Evolutionary conservation across 1,284 basidiomycete genomes (phyloP).

Genomic region (Gomphus sp.): DNA sequence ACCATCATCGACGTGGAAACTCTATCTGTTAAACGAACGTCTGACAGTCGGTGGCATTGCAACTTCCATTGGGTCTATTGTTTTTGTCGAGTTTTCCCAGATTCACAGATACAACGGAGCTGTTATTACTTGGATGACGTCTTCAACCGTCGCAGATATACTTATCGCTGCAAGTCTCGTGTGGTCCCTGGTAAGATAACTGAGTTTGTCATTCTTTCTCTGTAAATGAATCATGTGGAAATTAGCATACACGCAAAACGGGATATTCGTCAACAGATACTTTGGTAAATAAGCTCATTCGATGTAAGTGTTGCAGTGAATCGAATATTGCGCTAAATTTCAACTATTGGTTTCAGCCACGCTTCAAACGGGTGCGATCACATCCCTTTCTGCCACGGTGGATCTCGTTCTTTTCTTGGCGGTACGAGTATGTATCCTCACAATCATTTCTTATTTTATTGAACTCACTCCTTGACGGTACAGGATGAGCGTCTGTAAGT

Average conservation of each 20-base stretch:
- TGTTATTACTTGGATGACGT: constrained; percentile 19
- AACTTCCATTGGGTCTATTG: constrained; percentile 25
- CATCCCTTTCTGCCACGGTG: constrained; percentile 22
- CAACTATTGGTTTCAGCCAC: constrained; percentile 24
- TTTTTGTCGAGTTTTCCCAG: constrained; percentile 24
- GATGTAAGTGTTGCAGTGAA: constrained; percentile 19
- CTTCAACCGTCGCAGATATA: constrained; percentile 25
- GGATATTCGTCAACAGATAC: constrained; percentile 27
- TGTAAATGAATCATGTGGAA: not conserved
- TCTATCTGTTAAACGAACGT: constrained; percentile 14
- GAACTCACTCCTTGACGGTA: not conserved
- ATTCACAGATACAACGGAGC: constrained; percentile 25
- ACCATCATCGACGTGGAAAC: not conserved
- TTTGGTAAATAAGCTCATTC: constrained; percentile 31
- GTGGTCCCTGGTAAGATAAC: constrained; percentile 23
- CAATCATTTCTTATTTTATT: not conserved
- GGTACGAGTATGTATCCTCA: not conserved
- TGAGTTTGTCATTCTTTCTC: not conserved
- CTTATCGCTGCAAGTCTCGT: constrained; percentile 27
- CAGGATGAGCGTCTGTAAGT: not conserved
- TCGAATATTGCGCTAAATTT: too few relatives aligned
- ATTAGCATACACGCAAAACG: constrained; percentile 30
- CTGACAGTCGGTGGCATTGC: constrained; percentile 23
- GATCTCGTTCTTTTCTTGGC: constrained; percentile 28
- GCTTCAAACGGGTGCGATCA: constrained; percentile 29